Percentiles rank a stretch among this genome's conserved stretches.
Evolutionary conservation across 768 basidiomycete genomes (phyloP).

Genomic region (Boletus reticulatus): DNA sequence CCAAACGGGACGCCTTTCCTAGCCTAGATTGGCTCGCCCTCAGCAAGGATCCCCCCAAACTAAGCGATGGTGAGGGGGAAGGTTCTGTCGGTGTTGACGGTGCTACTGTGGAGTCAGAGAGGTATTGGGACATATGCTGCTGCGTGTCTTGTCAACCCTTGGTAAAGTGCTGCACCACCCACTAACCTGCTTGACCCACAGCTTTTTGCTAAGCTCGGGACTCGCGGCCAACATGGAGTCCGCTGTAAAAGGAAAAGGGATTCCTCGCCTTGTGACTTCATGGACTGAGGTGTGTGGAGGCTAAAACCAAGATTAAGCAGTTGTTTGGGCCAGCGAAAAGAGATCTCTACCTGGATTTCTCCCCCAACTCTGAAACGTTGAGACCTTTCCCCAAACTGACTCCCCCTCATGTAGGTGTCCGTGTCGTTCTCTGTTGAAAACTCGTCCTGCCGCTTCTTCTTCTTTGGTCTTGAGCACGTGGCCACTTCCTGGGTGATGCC

Average conservation of each 20-base stretch:
- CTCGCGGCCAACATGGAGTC: too few species aligned
- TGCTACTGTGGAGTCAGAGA: not conserved
- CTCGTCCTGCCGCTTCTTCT: not conserved
- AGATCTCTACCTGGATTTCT: not conserved
- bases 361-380: not conserved
- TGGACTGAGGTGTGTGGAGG: not conserved
- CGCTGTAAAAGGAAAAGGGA: too few species aligned
- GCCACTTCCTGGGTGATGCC: too few species aligned
- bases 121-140: not conserved
- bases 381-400: not conserved
- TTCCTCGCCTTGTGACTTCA: not conserved
- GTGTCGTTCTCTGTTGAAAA: not conserved
- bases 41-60: not conserved
- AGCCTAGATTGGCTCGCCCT: not conserved
- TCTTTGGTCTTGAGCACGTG: not conserved
- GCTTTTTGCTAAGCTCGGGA: not conserved
- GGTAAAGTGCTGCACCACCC: not conserved
- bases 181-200: not conserved
- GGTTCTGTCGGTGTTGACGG: not conserved
- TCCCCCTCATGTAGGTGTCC: not conserved
- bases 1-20: not conserved
- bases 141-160: not conserved
- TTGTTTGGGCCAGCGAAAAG: not conserved
- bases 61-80: not conserved
- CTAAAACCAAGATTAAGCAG: not conserved